Conservation (phyloP, 2,329 filamentous ascomycete genomes). For the Diaporthe vaccinii region DNA sequence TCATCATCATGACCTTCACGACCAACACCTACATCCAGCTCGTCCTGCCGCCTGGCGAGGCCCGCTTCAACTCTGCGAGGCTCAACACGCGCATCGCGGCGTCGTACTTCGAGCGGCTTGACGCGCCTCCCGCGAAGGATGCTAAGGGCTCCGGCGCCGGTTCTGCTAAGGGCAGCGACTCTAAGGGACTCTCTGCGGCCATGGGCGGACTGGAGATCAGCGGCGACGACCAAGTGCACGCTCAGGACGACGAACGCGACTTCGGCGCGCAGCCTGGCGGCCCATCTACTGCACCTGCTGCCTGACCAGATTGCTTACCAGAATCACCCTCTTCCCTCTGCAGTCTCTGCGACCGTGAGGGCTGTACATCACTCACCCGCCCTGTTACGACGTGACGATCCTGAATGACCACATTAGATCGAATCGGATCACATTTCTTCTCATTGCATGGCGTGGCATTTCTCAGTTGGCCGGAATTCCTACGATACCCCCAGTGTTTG, state of each 20-base stretch:
- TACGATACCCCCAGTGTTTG: constrained; percentile 33
- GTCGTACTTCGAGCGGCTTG: constrained; percentile 81
- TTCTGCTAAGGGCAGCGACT: constrained; percentile 36
- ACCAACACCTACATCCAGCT: constrained; percentile 98
- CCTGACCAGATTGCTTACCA: neutral
- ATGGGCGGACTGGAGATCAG: constrained; percentile 37
- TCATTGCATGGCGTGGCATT: constrained; percentile 36
- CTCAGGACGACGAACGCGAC: constrained; percentile 33
- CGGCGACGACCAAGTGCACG: constrained; percentile 37
- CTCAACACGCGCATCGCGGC: constrained; percentile 91
- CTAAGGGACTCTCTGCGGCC: constrained; percentile 34
- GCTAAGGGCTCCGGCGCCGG: constrained; percentile 30
- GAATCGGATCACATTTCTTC: constrained; percentile 36
- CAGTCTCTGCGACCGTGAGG: neutral
- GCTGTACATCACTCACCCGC: constrained; percentile 25
- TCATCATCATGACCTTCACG: constrained; percentile 95
- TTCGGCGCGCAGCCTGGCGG: constrained; percentile 18
- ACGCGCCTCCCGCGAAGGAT: constrained; percentile 60
- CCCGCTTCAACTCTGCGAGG: constrained; percentile 89
- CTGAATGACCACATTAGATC: constrained; percentile 12
- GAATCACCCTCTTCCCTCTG: neutral
- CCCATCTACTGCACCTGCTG: constrained; percentile 39
- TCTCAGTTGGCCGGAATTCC: constrained; percentile 24
- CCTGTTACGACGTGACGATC: constrained; percentile 30
- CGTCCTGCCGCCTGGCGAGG: constrained; percentile 90